Base-by-base conservation (phyloP, 2,329 filamentous ascomycete species). In the Colletotrichum echinochloae region DNA sequence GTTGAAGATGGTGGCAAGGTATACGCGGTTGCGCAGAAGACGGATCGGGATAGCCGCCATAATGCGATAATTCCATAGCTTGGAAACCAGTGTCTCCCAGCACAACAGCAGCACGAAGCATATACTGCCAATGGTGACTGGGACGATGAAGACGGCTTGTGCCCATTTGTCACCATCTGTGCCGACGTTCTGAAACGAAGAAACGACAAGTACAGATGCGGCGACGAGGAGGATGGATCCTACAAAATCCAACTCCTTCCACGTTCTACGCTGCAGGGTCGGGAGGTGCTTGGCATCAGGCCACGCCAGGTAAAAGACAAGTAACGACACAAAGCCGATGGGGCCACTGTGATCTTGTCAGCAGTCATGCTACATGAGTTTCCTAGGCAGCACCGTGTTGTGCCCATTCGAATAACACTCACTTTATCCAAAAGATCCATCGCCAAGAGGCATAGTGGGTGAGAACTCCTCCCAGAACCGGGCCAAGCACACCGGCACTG, bases 381-480 rank as follows among this genome's bases (percentile, higher is more conserved):
- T 30, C 3, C 23, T 7, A 16, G 12, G 26, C 8, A 39, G 41
- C 11, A 12, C 5, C 11, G 35, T 5, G 14, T 4, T 26, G 7
- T 23, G 7, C 7, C 1, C 35, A 35, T 9, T n/a, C 30, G 30
- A 28, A 16, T 20, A 62, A 20, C 30, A 78, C 83, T 59, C 74
- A 87, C 86, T 89, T 90, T 75, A 90, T 86, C 85, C 86, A 89
- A 76, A 89, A 90, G 2, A 89, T 81, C 83, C 86, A 88, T 70
- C 84, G 78, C 87, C 87, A 89, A 12, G 77, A 82, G 1, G 80
- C 75, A 62, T 85, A 87, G 20, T 85, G 76, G 1, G 86, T 87
- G 49, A 89, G 73, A 5, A 87, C 41, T 1, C 86, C 86, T 23
- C 87, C 87, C 20, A 88, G 75, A 1, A 88, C 78, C 0, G 86